A percentile compares a stretch with the other conserved stretches of the same genome.
Evolutionary conservation across 2,329 filamentous ascomycete genomes (phyloP).

Genomic region (Diatrype stigma): DNA sequence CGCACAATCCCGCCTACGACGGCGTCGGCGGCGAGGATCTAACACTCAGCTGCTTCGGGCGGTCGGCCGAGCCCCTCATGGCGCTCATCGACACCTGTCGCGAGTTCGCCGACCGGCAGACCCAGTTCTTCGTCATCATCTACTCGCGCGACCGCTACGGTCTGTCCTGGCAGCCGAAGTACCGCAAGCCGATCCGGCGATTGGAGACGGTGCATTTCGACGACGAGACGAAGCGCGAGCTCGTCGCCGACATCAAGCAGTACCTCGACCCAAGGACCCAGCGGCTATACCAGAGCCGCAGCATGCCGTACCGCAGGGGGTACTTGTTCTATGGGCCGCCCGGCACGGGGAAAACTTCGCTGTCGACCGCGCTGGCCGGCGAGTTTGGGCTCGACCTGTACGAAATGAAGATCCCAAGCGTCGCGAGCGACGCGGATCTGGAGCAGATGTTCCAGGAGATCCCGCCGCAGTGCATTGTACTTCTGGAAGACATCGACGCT

Average conservation of each 20-base stretch:
- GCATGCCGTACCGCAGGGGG: constrained; percentile 58
- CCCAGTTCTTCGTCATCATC: constrained; percentile 47
- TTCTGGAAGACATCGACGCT: constrained; percentile 54
- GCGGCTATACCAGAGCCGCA: constrained; percentile 60
- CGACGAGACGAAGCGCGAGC: constrained; percentile 38
- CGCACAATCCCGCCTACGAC: constrained; percentile 40
- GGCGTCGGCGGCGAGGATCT: constrained; percentile 43
- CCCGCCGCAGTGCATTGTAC: constrained; percentile 48
- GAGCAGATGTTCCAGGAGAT: constrained; percentile 46
- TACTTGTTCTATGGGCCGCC: constrained; percentile 29
- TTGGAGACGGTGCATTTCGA: constrained; percentile 50
- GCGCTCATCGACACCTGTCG: constrained; percentile 41
- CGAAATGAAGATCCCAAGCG: constrained; percentile 42
- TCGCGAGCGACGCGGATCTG: constrained; percentile 43
- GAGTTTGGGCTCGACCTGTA: constrained; percentile 50
- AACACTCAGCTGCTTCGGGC: constrained; percentile 45
- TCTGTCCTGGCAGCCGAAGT: constrained; percentile 44
- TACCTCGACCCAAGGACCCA: constrained; percentile 43
- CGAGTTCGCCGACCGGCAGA: constrained; percentile 42
- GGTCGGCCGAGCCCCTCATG: constrained; percentile 46
- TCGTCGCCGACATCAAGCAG: constrained; percentile 47
- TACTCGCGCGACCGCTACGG: constrained; percentile 43
- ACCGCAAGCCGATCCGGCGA: constrained; percentile 43
- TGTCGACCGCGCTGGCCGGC: constrained; percentile 47
- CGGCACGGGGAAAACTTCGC: constrained; percentile 35